These are phyloP conservation scores for Chrysoporthe puriensis DNA, from an alignment of 2,329 filamentous ascomycete species.

Conservation along the genomic window DNA sequence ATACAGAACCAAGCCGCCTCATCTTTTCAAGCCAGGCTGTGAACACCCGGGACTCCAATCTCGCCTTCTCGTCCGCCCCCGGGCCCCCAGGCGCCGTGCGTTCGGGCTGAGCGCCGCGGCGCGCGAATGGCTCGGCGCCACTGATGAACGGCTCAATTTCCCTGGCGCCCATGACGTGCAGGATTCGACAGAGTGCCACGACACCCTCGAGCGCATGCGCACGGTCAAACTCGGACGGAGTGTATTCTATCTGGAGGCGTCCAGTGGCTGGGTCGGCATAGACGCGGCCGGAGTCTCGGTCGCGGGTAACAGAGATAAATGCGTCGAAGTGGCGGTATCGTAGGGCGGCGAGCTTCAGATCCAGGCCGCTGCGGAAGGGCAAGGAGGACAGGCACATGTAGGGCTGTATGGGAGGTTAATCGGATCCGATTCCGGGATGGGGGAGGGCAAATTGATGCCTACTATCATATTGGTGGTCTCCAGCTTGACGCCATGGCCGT, in stretches of 20 bases:
- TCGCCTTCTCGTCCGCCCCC: conserved; percentile 37
- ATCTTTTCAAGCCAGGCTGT: conserved; percentile 61
- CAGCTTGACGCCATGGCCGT: conserved; percentile 81
- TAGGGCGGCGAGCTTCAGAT: conserved; percentile 72
- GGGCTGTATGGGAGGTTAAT: conserved; percentile 51
- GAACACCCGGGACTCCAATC: conserved; percentile 63
- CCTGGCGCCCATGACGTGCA: conserved; percentile 76
- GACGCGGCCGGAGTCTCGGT: conserved; percentile 75
- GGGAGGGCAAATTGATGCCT: conserved; percentile 31
- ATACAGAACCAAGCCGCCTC: conserved; percentile 51
- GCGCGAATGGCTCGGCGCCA: conserved; percentile 65
- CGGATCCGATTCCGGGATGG: too few relatives aligned
- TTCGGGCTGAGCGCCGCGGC: conserved; percentile 34
- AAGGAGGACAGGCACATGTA: conserved; percentile 64
- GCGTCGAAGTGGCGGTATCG: conserved; percentile 70
- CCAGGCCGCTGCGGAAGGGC: conserved; percentile 68
- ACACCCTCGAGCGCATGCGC: conserved; percentile 73
- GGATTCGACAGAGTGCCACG: conserved; percentile 73
- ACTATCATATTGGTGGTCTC: conserved; percentile 72
- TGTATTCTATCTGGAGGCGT: conserved; percentile 69
- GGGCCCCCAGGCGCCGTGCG: conserved; percentile 12
- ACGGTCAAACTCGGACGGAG: conserved; percentile 71
- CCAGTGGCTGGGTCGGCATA: conserved; percentile 72
- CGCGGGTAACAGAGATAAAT: conserved; percentile 75
- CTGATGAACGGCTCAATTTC: conserved; percentile 74